Evolutionary conservation across 1,139 yeast genomes (phyloP).

Genomic region (Arxiozyma heterogenica): DNA sequence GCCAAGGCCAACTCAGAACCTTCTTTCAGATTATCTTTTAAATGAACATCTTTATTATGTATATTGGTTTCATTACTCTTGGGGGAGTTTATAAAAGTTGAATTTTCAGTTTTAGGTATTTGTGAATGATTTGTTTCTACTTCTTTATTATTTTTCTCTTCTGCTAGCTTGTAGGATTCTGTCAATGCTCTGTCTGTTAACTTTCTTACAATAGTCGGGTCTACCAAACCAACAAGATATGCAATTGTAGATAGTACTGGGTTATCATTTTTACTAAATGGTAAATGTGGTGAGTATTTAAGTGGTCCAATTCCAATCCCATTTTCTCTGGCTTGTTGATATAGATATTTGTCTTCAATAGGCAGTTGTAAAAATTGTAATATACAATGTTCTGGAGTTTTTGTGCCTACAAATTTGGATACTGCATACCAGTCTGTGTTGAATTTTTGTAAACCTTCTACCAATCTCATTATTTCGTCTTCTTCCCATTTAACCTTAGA

Average conservation of each 20-base stretch:
- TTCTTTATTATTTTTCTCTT: conserved; percentile 41
- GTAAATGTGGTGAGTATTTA: conserved; percentile 73
- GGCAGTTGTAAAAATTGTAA: conserved; percentile 72
- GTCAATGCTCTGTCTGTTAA: conserved; percentile 41
- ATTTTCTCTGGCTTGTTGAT: conserved; percentile 29
- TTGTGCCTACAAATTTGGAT: conserved; percentile 53
- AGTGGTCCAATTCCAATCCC: conserved; percentile 52
- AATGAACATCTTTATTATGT: background rate
- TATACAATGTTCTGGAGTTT: conserved; percentile 75
- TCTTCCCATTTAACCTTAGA: conserved; percentile 46
- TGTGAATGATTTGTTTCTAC: background rate
- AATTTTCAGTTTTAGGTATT: background rate
- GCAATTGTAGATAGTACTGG: conserved; percentile 88
- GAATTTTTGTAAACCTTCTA: conserved; percentile 52
- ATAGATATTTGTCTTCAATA: conserved; percentile 63
- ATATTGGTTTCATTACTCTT: background rate
- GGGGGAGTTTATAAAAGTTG: background rate
- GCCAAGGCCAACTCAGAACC: conserved; percentile 53
- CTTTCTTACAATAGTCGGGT: conserved; percentile 75
- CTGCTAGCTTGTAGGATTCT: background rate
- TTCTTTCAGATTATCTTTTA: conserved; percentile 28
- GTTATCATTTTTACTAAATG: conserved; percentile 77
- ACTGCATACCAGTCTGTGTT: conserved; percentile 70
- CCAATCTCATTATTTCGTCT: conserved; percentile 48
- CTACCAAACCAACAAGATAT: conserved; percentile 77